Conservation (phyloP, 768 basidiomycete genomes). For the Tephrocybe sp. region DNA sequence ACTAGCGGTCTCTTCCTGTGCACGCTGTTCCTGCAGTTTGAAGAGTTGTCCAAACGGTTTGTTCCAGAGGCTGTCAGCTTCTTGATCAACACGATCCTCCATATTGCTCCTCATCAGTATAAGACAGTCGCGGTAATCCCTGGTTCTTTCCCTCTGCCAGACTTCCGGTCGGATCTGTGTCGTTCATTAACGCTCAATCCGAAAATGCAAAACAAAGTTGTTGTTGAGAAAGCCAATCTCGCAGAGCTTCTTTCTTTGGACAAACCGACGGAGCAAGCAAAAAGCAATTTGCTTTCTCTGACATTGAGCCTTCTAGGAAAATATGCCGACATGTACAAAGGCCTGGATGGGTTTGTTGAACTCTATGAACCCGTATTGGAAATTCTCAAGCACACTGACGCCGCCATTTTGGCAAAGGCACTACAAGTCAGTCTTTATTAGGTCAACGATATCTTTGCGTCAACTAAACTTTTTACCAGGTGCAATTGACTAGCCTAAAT, state of each 20-base stretch:
- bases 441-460: not conserved
- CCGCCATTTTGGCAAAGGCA: slow-evolving; percentile 39
- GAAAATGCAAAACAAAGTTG: slow-evolving; percentile 38
- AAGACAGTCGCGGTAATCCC: slow-evolving; percentile 47
- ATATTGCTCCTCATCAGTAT: slow-evolving; percentile 68
- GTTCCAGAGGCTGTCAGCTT: slow-evolving; percentile 92
- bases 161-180: slow-evolving; percentile 55
- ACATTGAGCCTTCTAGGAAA: slow-evolving; percentile 61
- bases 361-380: slow-evolving; percentile 66
- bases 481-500: slow-evolving; percentile 37
- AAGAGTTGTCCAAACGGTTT: slow-evolving; percentile 77
- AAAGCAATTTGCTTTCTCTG: slow-evolving; percentile 67
- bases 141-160: slow-evolving; percentile 69
- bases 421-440: slow-evolving; percentile 47
- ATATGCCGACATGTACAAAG: slow-evolving; percentile 75
- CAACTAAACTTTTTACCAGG: slow-evolving; percentile 34
- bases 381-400: slow-evolving; percentile 54
- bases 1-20: slow-evolving; percentile 87
- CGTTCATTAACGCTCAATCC: slow-evolving; percentile 34
- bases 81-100: slow-evolving; percentile 62
- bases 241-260: slow-evolving; percentile 34
- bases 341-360: slow-evolving; percentile 81
- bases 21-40: slow-evolving; percentile 82
- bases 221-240: slow-evolving; percentile 45
- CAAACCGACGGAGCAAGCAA: slow-evolving; percentile 54